phyloP scores from a whole-genome alignment of 1,284 basidiomycete genomes.

The Sporisorium reilianum region DNA sequence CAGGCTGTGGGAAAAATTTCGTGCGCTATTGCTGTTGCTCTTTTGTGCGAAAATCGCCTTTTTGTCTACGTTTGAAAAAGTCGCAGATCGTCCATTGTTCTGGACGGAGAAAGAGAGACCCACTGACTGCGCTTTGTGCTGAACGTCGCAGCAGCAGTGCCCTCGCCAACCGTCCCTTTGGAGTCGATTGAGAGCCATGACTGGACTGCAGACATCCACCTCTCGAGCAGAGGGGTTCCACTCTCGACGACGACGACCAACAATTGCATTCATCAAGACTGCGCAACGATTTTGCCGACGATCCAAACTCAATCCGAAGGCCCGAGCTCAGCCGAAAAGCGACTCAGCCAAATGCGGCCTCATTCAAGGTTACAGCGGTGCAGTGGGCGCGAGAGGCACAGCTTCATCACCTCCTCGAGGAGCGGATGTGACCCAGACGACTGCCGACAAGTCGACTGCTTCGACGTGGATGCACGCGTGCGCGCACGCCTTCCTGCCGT shows the following conservation, averaged over 20 bases:
- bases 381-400: neutral
- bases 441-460: no score
- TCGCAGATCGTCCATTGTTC: no score
- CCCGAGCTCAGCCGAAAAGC: neutral
- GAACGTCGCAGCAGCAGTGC: no score
- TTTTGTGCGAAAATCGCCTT: neutral
- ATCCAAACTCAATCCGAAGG: no score
- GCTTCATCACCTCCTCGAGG: slow-evolving; percentile 1
- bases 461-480: neutral
- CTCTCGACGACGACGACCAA: neutral
- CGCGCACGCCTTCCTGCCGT: neutral
- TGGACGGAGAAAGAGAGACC: no score
- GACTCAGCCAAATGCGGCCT: neutral
- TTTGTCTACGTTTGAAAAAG: neutral
- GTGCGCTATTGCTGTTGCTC: neutral
- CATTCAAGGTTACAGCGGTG: no score
- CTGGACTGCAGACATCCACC: neutral
- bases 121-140: no score
- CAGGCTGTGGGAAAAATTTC: neutral
- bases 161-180: no score
- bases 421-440: neutral
- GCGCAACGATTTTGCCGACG: neutral
- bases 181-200: no score
- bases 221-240: no score
- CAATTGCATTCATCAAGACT: neutral